These are phyloP conservation scores for Abrus precatorius DNA, from an alignment of 306 rosid genomes.

Conservation along the genomic window DNA sequence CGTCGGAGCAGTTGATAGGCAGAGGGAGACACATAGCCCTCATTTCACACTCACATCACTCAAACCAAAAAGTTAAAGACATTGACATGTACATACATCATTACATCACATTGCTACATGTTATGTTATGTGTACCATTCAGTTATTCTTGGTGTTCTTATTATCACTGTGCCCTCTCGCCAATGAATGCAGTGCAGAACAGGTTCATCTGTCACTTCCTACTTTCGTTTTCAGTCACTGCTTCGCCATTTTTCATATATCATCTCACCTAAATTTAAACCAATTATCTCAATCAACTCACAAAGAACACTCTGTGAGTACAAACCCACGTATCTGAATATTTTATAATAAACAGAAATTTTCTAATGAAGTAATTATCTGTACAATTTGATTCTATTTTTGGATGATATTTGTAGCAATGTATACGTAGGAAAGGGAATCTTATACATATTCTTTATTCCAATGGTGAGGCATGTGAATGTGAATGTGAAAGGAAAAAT, in stretches of 20 bases:
- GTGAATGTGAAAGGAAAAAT: not conserved
- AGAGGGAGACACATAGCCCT: not conserved
- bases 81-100: not conserved
- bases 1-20: not conserved
- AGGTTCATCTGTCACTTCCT: not conserved
- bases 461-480: slow-evolving; percentile 5
- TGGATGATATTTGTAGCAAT: too few relatives aligned
- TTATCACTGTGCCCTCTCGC: not conserved
- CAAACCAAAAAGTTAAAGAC: not conserved
- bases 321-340: too few relatives aligned
- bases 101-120: too few relatives aligned
- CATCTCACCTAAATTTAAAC: too few relatives aligned
- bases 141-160: not conserved
- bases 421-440: too few relatives aligned
- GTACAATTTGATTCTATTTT: too few relatives aligned
- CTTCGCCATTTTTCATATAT: too few relatives aligned
- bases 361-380: too few relatives aligned
- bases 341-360: too few relatives aligned
- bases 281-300: too few relatives aligned
- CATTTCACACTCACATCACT: not conserved
- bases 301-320: too few relatives aligned
- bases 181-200: slow-evolving; percentile 17
- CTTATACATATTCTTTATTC: not conserved
- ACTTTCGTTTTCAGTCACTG: slow-evolving; percentile 5
- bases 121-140: not conserved